Base-by-base conservation (phyloP, 768 basidiomycete genomes). In the Mycena filopes region DNA sequence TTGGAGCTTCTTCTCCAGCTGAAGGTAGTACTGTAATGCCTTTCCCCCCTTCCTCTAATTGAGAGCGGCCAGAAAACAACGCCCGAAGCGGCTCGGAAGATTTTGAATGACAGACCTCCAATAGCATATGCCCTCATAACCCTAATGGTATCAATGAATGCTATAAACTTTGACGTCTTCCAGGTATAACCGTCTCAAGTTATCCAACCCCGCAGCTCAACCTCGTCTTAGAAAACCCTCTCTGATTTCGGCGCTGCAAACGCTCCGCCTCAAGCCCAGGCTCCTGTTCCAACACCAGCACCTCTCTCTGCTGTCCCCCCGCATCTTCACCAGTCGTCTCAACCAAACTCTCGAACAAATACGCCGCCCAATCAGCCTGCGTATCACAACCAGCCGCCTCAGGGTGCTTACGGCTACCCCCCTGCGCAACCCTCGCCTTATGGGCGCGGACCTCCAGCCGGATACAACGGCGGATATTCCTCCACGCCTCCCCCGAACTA, bases 91-190 rank as follows among this genome's bases (percentile, higher is more conserved):
- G 91, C 91, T 2, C 82, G 85, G 21, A 80, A 82, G 33, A 91
- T 94, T 70, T 81, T 94, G 45, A 89, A 90, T 68, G 81, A 83
- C 18, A 90, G 91, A 65, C 92, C 92, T 0, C 87, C 88, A 55
- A 92, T 94, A 60, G 87, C 91, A 0, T 93, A 92, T 75, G 90
- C 89, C 2, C 79, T 94, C 0, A 90, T 94, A 62, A 84, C 84
- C 0, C 84, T 93, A 40, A 92, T 93, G 91, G 91, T 92, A 23
- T 87, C 86, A 60, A 87, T 93, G 78, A 88, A 89, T 60, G 90
- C 89, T 0, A 82, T 93, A 40, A 87, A 92, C 53, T 81, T 91
- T 50, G 88, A 92, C 47, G 90, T 92, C 9, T 87, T 93, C 68
- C 90, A 92, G 81, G 92, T 92, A 57, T 21, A 60, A 49, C 33